These are phyloP conservation scores for Epichloe hybrida DNA, from an alignment of 2,329 filamentous ascomycete genomes.

Conservation along the genomic window DNA sequence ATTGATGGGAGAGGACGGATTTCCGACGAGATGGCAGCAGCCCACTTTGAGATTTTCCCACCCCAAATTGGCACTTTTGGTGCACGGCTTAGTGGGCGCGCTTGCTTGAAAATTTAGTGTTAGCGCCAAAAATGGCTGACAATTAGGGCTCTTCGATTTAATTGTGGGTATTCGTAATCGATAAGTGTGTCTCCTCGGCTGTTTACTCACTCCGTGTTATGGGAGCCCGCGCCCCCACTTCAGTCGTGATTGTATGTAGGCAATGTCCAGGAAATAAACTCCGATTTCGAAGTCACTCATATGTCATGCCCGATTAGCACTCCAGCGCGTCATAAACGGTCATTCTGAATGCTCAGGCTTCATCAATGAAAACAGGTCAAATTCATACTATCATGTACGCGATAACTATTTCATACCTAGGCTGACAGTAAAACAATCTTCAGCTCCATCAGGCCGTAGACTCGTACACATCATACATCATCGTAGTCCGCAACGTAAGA, in stretches of 20 bases:
- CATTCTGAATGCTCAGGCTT: neutral
- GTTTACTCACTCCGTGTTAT: too few species aligned
- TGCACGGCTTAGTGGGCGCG: neutral
- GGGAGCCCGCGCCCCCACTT: too few species aligned
- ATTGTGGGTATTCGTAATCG: neutral
- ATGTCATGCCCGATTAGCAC: too few species aligned
- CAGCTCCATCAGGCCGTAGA: neutral
- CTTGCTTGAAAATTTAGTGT: constrained; percentile 14
- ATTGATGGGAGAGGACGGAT: constrained; percentile 2
- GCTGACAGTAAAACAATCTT: constrained; percentile 7
- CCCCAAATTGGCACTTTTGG: neutral
- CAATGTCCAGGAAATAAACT: too few species aligned
- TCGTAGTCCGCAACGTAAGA: constrained; percentile 3
- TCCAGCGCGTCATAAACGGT: neutral
- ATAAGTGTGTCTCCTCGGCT: neutral
- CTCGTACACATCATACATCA: constrained; percentile 7
- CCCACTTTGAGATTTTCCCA: neutral
- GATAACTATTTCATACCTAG: constrained; percentile 1
- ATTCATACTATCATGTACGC: neutral
- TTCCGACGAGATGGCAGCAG: neutral
- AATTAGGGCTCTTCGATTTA: constrained; percentile 22
- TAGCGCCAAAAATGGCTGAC: constrained; percentile 10
- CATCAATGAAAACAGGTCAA: neutral
- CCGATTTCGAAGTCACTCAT: too few species aligned
- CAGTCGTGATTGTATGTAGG: too few species aligned